Evolutionary conservation across 495 filamentous ascomycete genomes (phyloP), one percentile per base, ranked within the genome.

Genomic region (Hypoxylon subgilvum): DNA sequence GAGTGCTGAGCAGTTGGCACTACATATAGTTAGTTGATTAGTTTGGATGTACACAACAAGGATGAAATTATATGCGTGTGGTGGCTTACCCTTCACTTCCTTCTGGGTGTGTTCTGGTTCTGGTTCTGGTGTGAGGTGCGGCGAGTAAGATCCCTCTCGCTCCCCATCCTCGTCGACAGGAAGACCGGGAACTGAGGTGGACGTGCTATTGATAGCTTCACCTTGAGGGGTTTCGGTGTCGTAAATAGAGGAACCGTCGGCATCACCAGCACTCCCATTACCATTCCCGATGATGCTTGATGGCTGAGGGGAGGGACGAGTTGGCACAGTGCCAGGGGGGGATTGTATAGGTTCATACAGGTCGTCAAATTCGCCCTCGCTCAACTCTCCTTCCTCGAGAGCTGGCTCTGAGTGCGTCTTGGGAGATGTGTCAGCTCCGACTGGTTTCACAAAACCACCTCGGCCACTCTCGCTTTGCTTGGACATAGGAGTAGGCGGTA

Each of bases 301-400:
- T 27, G 41, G 23, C 38, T 44, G 50, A 27, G 50, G 38, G 18
- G 55, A 27, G 53, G 52, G 48, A 13, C 40, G 50, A 9, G 50
- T 52, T 28, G 66, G 45, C 34, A 63, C 61, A 16, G 56, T 2
- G 16, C 27, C 12, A 27, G 48, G 35, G 14, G 42, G 32, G 3
- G 65, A 28, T 9, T 69, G 57, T 25, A 59, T 57, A 1, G 75
- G 69, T 30, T 76, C 77, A 44, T 81, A 81, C 6, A 79, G 25
- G 58, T 75, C 73, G 41, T 80, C 77, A 32, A 75, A 79, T 59
- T 86, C 85, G 0, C 76, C 79, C 54, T 91, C 88, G 59, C 86
- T 89, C 13, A 92, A 64, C 65, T 92, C 89, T 1, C 88, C 88
- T 63, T 92, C 89, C 56, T 94, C 89, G 25, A 81, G 77, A 14